Conservation (phyloP, 345 rosid species). For the Lumnitzera racemosa region DNA sequence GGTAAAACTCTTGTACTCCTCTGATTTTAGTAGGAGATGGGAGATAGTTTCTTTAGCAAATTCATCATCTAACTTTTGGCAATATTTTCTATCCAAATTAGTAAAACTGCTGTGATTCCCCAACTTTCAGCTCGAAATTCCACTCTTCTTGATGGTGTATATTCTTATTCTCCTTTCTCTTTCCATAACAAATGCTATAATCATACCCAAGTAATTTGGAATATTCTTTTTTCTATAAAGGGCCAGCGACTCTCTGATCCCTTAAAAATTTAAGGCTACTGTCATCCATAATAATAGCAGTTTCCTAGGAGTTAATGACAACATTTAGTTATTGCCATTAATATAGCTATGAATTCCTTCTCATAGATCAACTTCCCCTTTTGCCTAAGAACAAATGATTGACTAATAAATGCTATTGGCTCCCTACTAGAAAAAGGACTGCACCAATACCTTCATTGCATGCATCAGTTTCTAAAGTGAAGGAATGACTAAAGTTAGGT, state of each 20-base stretch:
- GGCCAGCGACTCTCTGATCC: not conserved
- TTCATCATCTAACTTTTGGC: too few species aligned
- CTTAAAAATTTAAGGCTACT: not conserved
- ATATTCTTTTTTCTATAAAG: not conserved
- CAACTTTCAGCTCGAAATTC: too few species aligned
- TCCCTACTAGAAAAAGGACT: not conserved
- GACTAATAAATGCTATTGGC: not conserved
- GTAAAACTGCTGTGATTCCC: too few species aligned
- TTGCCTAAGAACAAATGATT: not conserved
- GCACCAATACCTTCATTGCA: not conserved
- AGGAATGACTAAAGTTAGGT: not conserved
- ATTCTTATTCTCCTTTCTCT: not conserved
- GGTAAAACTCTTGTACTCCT: too few species aligned
- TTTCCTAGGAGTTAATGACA: not conserved
- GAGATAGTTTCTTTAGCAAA: too few species aligned
- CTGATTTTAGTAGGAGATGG: too few species aligned
- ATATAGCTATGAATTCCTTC: not conserved
- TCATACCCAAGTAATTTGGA: not conserved
- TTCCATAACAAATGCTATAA: not conserved
- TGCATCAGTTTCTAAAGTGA: not conserved
- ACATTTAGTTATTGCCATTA: not conserved
- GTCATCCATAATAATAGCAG: not conserved
- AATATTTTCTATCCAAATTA: too few species aligned
- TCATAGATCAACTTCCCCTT: not conserved
- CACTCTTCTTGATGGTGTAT: too few species aligned